A percentile compares a stretch with the other conserved stretches of the same genome.
Conservation (phyloP, 352 stramenopile genomes). For the Halophytophthora polymorphica region DNA sequence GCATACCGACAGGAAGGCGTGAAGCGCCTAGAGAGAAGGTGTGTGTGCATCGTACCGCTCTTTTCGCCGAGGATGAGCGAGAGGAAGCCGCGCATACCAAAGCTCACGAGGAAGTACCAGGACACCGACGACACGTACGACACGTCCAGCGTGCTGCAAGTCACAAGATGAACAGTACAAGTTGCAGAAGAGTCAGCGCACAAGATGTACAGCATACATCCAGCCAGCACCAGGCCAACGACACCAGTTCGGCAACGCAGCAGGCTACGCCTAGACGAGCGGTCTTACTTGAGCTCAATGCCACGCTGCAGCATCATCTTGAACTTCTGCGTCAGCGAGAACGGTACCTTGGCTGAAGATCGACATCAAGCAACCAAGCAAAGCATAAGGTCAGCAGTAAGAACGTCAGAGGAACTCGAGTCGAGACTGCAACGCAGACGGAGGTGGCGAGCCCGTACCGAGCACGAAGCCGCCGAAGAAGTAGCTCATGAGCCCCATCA, state of each 20-base stretch:
- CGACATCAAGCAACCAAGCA: neutral
- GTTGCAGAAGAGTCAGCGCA: neutral
- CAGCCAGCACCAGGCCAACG: slow-evolving; percentile 1
- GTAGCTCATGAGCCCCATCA: slow-evolving; percentile 99
- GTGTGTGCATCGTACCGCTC: slow-evolving; percentile 36
- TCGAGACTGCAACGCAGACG: slow-evolving; percentile 1
- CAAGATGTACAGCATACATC: too few relatives aligned
- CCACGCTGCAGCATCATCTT: slow-evolving; percentile 98
- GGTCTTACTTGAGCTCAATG: slow-evolving; percentile 89
- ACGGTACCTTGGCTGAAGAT: slow-evolving; percentile 93
- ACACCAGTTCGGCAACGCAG: too few relatives aligned
- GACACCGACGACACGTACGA: slow-evolving; percentile 97
- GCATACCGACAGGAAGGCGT: neutral
- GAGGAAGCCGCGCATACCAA: slow-evolving; percentile 96
- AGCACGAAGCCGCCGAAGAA: slow-evolving; percentile 99
- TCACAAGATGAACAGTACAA: slow-evolving; percentile 6
- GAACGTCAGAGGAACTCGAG: too few relatives aligned
- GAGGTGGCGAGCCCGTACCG: slow-evolving; percentile 29
- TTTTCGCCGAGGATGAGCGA: slow-evolving; percentile 94
- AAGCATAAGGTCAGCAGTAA: neutral
- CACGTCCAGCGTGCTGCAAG: slow-evolving; percentile 91
- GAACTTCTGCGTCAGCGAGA: slow-evolving; percentile 97
- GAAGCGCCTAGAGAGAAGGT: neutral
- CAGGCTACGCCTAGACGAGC: neutral
- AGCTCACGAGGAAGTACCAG: slow-evolving; percentile 99